Conservation (phyloP, 2,329 filamentous ascomycete species). For the Fusarium sp. region DNA sequence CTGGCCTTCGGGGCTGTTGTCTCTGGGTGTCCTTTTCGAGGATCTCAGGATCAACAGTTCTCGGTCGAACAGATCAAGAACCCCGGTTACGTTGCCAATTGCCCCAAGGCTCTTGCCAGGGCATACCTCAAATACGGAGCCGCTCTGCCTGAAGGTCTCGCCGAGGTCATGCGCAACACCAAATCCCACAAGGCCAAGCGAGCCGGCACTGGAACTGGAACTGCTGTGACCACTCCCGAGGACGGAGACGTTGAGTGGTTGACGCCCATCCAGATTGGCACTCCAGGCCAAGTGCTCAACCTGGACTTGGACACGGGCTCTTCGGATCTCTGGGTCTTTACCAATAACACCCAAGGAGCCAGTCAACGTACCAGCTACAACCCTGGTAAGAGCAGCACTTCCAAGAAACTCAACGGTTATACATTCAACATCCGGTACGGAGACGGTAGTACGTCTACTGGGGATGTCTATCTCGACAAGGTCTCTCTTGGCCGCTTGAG, state of each 20-base stretch:
- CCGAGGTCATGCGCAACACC: constrained; percentile 40
- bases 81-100: constrained; percentile 49
- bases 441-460: constrained; percentile 56
- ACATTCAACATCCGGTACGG: constrained; percentile 58
- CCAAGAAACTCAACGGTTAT: constrained; percentile 51
- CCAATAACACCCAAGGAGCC: constrained; percentile 55
- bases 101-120: constrained; percentile 48
- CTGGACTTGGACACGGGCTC: constrained; percentile 61
- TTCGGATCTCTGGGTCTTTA: constrained; percentile 62
- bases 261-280: constrained; percentile 56
- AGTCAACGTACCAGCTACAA: constrained; percentile 56
- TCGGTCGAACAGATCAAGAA: constrained; percentile 54
- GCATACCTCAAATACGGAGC: constrained; percentile 54
- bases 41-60: constrained; percentile 31
- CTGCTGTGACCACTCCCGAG: constrained; percentile 38
- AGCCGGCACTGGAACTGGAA: constrained; percentile 40
- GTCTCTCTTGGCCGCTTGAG: constrained; percentile 57
- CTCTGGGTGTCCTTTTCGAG: constrained; percentile 24
- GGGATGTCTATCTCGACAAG: constrained; percentile 57
- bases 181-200: constrained; percentile 35
- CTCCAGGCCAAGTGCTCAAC: constrained; percentile 56
- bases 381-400: constrained; percentile 53
- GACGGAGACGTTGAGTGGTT: constrained; percentile 53
- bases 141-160: constrained; percentile 48
- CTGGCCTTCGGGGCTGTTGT: constrained; percentile 38